These are phyloP conservation scores for Dryas integrifolia DNA, from an alignment of 331 rosid species.

Conservation along the genomic window DNA sequence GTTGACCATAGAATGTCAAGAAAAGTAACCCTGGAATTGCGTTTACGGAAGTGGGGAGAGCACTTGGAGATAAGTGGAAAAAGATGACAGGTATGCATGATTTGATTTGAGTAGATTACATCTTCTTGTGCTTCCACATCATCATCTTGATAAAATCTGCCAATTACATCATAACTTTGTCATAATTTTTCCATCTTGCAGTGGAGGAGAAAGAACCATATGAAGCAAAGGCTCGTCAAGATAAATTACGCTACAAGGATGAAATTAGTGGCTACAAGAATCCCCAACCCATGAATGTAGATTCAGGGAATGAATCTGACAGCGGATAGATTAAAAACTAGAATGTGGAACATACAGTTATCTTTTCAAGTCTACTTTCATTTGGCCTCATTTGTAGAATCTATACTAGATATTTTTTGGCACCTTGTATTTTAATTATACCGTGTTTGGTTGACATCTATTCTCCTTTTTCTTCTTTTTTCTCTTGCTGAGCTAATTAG, in stretches of 20 bases:
- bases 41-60: slow-evolving; percentile 74
- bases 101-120: slow-evolving; percentile 15
- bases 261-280: slow-evolving; percentile 90
- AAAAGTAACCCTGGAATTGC: slow-evolving; percentile 82
- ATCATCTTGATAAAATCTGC: neutral
- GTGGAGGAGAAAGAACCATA: slow-evolving; percentile 94
- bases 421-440: neutral
- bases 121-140: neutral
- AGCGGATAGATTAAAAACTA: slow-evolving; percentile 37
- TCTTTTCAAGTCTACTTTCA: neutral
- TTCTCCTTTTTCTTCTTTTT: no score
- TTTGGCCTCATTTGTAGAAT: neutral
- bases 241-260: slow-evolving; percentile 83
- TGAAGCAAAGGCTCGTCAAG: slow-evolving; percentile 84
- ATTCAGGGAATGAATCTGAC: slow-evolving; percentile 86
- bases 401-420: no score
- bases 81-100: slow-evolving; percentile 76
- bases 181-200: slow-evolving; percentile 24
- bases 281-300: slow-evolving; percentile 75
- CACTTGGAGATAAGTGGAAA: slow-evolving; percentile 95
- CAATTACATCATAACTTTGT: neutral
- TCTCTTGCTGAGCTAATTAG: no score
- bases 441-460: neutral
- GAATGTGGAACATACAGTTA: neutral
- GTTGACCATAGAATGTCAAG: slow-evolving; percentile 65